phyloP scores from a whole-genome alignment of 768 basidiomycete species.

The Mycena albidolilacea region DNA sequence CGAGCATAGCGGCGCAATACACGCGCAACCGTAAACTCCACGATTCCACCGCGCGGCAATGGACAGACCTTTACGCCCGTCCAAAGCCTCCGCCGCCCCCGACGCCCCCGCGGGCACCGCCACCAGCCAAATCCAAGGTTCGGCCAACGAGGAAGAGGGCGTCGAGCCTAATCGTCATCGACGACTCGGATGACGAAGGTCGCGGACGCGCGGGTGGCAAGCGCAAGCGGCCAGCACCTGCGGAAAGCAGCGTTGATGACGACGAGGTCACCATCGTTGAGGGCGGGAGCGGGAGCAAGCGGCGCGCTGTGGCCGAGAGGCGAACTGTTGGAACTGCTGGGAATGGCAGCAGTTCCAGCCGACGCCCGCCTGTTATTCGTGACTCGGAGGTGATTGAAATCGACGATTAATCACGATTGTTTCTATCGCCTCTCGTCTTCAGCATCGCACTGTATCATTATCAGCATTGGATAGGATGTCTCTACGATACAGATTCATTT shows the following conservation, averaged over 20 bases:
- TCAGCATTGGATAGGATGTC: constrained; percentile 8
- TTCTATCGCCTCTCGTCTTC: not conserved
- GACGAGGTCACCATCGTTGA: constrained; percentile 9
- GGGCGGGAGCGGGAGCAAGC: constrained; percentile 35
- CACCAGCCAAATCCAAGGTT: constrained; percentile 54
- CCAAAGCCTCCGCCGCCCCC: constrained; percentile 56
- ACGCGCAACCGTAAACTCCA: constrained; percentile 76
- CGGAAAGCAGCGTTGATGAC: constrained; percentile 50
- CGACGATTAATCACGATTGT: constrained; percentile 51
- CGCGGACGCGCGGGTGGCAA: constrained; percentile 40
- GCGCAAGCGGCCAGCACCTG: constrained; percentile 50
- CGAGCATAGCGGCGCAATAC: constrained; percentile 81
- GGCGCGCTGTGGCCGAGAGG: constrained; percentile 39
- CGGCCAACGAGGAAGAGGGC: constrained; percentile 40
- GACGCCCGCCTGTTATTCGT: constrained; percentile 31
- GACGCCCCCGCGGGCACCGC: constrained; percentile 41
- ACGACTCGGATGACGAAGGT: constrained; percentile 50
- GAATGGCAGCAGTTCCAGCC: constrained; percentile 18
- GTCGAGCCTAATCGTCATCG: constrained; percentile 46
- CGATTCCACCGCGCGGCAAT: constrained; percentile 83
- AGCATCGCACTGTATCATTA: constrained; percentile 29
- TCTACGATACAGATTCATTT: constrained; percentile 9
- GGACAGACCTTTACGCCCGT: constrained; percentile 82
- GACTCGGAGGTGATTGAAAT: constrained; percentile 63
- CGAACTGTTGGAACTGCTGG: not conserved